Evolutionary conservation across 495 filamentous ascomycete genomes (phyloP).

Genomic region (Usnea hakonensis): DNA sequence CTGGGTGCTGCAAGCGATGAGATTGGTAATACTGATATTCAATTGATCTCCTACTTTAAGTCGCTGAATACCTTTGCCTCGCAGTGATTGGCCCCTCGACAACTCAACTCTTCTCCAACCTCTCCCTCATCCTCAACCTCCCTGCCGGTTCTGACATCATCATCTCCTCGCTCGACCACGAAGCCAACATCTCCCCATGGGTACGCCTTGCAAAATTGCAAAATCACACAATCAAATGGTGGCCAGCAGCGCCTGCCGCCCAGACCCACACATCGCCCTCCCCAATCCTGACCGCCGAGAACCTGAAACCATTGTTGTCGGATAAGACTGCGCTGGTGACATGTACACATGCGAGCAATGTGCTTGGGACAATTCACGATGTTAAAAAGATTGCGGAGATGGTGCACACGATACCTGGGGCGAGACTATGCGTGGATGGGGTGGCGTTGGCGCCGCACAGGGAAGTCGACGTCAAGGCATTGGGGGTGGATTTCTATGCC

Average conservation of each 20-base stretch:
- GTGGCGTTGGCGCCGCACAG: slow-evolving; percentile 67
- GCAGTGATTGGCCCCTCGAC: slow-evolving; percentile 58
- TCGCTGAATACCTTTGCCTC: slow-evolving; percentile 11
- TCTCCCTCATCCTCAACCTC: slow-evolving; percentile 53
- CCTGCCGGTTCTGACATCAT: slow-evolving; percentile 55
- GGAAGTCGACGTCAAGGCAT: slow-evolving; percentile 52
- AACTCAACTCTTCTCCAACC: slow-evolving; percentile 66
- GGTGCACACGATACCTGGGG: slow-evolving; percentile 44
- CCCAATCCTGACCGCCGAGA: slow-evolving; percentile 44
- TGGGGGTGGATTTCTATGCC: slow-evolving; percentile 67
- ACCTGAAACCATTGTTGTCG: slow-evolving; percentile 48
- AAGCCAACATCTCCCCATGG: slow-evolving; percentile 66
- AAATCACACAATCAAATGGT: slow-evolving; percentile 58
- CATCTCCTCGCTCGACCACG: slow-evolving; percentile 60
- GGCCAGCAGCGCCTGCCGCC: slow-evolving; percentile 36
- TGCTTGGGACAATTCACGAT: slow-evolving; percentile 61
- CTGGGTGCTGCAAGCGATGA: slow-evolving; percentile 57
- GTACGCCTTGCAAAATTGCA: slow-evolving; percentile 50
- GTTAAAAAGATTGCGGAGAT: slow-evolving; percentile 46
- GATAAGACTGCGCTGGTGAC: slow-evolving; percentile 55
- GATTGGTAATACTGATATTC: slow-evolving; percentile 38
- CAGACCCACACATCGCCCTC: slow-evolving; percentile 39
- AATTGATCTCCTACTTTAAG: slow-evolving; percentile 16
- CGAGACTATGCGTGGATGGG: slow-evolving; percentile 49
- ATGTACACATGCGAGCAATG: slow-evolving; percentile 63